Evolutionary conservation across 2,329 filamentous ascomycete species (phyloP).

Genomic region (Aspergillus quadrilineatus): DNA sequence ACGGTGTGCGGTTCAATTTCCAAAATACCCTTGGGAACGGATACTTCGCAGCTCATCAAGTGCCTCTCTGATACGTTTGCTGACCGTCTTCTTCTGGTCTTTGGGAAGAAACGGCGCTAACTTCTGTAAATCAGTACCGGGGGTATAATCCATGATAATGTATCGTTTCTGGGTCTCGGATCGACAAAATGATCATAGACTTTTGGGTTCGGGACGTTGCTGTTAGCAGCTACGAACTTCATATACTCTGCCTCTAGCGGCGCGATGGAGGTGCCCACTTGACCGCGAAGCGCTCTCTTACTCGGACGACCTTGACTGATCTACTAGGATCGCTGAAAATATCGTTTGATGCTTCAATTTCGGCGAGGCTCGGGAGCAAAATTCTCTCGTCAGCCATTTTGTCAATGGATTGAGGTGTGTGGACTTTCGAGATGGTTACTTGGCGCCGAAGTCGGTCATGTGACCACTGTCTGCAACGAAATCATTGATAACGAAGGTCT

Average conservation of each 20-base stretch:
- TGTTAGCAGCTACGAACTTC: background rate
- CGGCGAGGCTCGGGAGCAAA: background rate
- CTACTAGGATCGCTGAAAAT: background rate
- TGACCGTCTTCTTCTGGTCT: slow-evolving; percentile 13
- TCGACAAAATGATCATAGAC: background rate
- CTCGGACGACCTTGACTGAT: background rate
- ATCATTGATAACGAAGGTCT: too few species aligned
- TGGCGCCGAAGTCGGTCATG: too few species aligned
- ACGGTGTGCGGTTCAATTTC: slow-evolving; percentile 19
- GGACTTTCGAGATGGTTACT: too few species aligned
- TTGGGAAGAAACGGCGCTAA: slow-evolving; percentile 13
- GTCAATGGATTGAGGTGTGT: too few species aligned
- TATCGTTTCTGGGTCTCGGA: background rate
- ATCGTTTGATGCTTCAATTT: background rate
- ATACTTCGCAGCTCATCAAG: slow-evolving; percentile 16
- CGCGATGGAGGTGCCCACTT: background rate
- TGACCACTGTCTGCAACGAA: too few species aligned
- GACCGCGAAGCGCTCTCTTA: background rate
- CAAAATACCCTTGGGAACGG: slow-evolving; percentile 16
- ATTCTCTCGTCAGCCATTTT: too few species aligned
- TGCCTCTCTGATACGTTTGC: slow-evolving; percentile 12
- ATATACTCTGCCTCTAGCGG: background rate
- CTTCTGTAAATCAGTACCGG: slow-evolving; percentile 16
- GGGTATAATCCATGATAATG: slow-evolving; percentile 11
- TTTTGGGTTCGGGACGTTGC: background rate